Evolutionary conservation across 352 stramenopile species (phyloP).

Genomic region (Peronospora tabacina): DNA sequence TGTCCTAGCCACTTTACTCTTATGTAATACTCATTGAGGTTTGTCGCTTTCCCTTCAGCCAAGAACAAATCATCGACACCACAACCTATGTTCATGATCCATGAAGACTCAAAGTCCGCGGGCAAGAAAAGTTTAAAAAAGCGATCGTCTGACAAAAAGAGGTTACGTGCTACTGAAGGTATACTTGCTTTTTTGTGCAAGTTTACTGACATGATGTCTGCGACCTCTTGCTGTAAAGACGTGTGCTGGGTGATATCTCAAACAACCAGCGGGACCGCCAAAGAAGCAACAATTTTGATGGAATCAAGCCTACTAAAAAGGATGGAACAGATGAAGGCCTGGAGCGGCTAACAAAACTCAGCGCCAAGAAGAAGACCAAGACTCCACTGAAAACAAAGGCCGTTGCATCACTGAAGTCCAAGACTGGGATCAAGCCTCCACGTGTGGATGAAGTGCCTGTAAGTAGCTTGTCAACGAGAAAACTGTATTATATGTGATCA

Average conservation of each 20-base stretch:
- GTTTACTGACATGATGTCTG: neutral
- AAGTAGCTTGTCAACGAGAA: neutral
- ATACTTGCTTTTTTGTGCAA: neutral
- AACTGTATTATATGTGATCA: neutral
- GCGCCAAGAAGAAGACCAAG: conserved; percentile 20
- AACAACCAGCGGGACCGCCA: conserved; percentile 52
- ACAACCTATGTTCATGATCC: conserved; percentile 34
- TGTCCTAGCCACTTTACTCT: neutral
- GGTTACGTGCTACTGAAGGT: conserved; percentile 21
- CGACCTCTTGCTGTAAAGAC: conserved; percentile 27
- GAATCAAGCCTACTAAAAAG: conserved; percentile 20
- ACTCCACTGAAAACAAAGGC: conserved; percentile 1
- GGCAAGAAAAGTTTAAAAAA: conserved; percentile 32
- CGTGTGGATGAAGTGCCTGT: conserved; percentile 38
- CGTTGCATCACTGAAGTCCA: conserved; percentile 5
- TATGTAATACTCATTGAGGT: neutral
- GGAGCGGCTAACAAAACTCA: conserved; percentile 22
- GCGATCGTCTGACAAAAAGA: conserved; percentile 36
- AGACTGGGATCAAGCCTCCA: conserved; percentile 11
- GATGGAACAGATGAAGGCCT: conserved; percentile 13
- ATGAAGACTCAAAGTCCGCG: conserved; percentile 35
- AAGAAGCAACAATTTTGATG: conserved; percentile 6
- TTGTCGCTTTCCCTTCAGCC: conserved; percentile 1
- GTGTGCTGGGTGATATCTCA: conserved; percentile 66
- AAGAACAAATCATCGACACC: conserved; percentile 22